Evolutionary conservation across 306 rosid species (phyloP).

Genomic region (Phaseolus lunatus): DNA sequence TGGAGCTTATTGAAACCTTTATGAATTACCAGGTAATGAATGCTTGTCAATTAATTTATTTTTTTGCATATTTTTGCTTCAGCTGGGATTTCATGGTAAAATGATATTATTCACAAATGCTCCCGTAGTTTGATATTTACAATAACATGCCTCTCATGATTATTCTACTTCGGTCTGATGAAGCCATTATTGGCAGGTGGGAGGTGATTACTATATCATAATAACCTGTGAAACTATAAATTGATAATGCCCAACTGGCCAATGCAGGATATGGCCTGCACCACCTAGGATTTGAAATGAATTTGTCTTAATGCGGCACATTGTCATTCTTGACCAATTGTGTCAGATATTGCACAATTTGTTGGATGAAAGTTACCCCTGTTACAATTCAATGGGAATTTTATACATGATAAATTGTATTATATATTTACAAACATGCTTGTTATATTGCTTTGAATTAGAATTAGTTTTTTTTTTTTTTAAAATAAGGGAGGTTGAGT

Average conservation of each 20-base stretch:
- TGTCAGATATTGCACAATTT: neutral
- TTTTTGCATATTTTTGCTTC: constrained; percentile 1
- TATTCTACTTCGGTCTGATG: neutral
- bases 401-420: neutral
- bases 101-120: constrained; percentile 1
- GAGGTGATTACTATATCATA: neutral
- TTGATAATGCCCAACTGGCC: constrained; percentile 15
- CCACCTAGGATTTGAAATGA: constrained; percentile 23
- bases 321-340: constrained; percentile 11
- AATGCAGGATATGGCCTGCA: neutral
- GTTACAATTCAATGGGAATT: constrained; percentile 9
- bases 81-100: neutral
- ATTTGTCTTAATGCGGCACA: neutral
- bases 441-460: constrained; percentile 5
- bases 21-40: constrained; percentile 93
- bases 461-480: neutral
- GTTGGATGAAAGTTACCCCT: constrained; percentile 9
- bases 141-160: constrained; percentile 13
- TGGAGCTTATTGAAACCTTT: constrained; percentile 91
- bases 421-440: neutral
- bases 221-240: constrained; percentile 16
- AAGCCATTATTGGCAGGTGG: constrained; percentile 10
- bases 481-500: constrained; percentile 27
- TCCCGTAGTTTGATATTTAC: constrained; percentile 18
- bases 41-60: neutral